Evolutionary conservation across 2,329 filamentous ascomycete species (phyloP), one percentile per base, ranked within the genome.

Genomic region (Remersonia thermophila): DNA sequence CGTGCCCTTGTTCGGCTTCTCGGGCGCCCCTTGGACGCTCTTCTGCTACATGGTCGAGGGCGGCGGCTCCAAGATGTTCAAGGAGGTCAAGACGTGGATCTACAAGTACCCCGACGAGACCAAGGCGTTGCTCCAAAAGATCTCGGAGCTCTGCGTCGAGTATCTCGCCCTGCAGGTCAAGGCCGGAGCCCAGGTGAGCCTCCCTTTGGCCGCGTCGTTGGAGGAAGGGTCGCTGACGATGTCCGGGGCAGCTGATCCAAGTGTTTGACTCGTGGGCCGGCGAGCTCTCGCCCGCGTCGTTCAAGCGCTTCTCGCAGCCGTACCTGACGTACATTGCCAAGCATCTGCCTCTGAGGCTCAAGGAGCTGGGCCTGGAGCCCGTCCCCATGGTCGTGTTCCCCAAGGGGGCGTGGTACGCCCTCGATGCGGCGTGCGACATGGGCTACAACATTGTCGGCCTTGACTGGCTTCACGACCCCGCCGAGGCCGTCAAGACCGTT

Each of bases 41-140:
- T 72, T 98, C 53, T 94, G 89, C 66, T 98, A 98, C 65, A 98
- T 98, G 91, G 85, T 96, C 13, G 91, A 98, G 61, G 91, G 91
- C 12, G 91, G 91, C 32, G 91, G 91, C 30, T 93, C 82, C 49
- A 96, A 96, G 66, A 68, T 96, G 55, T 96, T 96, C 63, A 77
- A 83, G 41, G 80, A 94, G 61, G 81, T 77, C 52, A 98, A 98
- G 71, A 93, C 83, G 17, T 98, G 91, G 91, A 78, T 96, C 42
- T 98, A 89, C 69, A 85, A 76, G 59, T 85, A 95, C 53, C 72
- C 82, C 0, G 69, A 82, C 44, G 84, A 82, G 56, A 78, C 80
- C 42, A 86, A 91, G 65, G 75, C 69, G 42, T 62, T 98, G 46
- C 63, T 98, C 45, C 77, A 84, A 55, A 95, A 93, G 69, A 93